Percentiles rank a stretch among this genome's conserved stretches.
phyloP scores from a whole-genome alignment of 1,139 yeast species.

The Pichiaceae sp. region DNA sequence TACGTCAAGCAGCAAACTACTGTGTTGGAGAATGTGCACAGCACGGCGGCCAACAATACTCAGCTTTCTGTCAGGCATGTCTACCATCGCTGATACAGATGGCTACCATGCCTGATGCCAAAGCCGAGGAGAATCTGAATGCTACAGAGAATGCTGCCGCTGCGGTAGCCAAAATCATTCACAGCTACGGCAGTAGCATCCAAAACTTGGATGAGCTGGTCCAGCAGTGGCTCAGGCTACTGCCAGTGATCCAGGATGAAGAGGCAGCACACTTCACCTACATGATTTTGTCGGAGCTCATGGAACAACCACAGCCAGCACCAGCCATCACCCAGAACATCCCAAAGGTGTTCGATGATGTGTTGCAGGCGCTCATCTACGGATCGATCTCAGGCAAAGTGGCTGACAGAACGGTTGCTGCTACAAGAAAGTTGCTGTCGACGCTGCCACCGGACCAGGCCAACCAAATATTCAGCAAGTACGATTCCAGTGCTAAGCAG shows the following conservation, averaged over 20 bases:
- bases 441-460: conserved; percentile 57
- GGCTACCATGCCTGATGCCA: conserved; percentile 75
- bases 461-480: conserved; percentile 50
- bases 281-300: conserved; percentile 64
- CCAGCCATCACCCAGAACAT: conserved; percentile 41
- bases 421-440: conserved; percentile 46
- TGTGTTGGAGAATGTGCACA: conserved; percentile 85
- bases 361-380: conserved; percentile 69
- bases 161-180: conserved; percentile 76
- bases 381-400: conserved; percentile 62
- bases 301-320: conserved; percentile 48
- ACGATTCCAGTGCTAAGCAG: conserved; percentile 54
- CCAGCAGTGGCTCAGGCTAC: conserved; percentile 69
- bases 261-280: conserved; percentile 90
- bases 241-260: conserved; percentile 78
- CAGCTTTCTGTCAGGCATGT: conserved; percentile 57
- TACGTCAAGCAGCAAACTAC: conserved; percentile 84
- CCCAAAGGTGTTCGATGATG: conserved; percentile 62
- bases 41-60: conserved; percentile 57
- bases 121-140: conserved; percentile 70
- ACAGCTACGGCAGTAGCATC: conserved; percentile 41
- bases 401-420: conserved; percentile 54
- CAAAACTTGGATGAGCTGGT: conserved; percentile 58
- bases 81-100: conserved; percentile 69
- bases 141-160: conserved; percentile 86